Percentiles rank a stretch among this genome's conserved stretches.
These are phyloP conservation scores for Aspergillus sp. DNA, from an alignment of 2,329 filamentous ascomycete genomes.

Conservation along the genomic window DNA sequence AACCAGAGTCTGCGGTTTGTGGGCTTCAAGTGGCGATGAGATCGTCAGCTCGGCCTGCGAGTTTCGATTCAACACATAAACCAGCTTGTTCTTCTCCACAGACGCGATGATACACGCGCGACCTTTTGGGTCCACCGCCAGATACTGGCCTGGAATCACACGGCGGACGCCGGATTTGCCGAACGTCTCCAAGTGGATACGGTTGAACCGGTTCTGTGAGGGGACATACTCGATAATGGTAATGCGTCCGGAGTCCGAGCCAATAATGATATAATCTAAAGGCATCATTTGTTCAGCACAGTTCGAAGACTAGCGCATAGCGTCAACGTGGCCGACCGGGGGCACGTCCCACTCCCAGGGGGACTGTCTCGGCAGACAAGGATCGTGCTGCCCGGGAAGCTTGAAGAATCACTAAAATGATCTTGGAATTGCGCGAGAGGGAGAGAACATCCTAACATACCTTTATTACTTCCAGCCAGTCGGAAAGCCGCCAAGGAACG, in stretches of 20 bases:
- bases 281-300: constrained; percentile 40
- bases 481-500: constrained; percentile 84
- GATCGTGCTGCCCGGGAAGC: constrained; percentile 56
- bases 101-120: constrained; percentile 92
- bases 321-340: constrained; percentile 33
- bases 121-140: constrained; percentile 93
- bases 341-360: constrained; percentile 32
- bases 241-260: constrained; percentile 93
- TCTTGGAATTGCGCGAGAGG: constrained; percentile 30
- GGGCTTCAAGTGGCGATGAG: constrained; percentile 92
- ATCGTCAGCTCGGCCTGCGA: constrained; percentile 93
- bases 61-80: constrained; percentile 96
- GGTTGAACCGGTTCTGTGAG: constrained; percentile 80
- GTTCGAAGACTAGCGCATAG: constrained; percentile 28
- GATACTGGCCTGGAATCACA: constrained; percentile 92
- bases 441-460: constrained; percentile 55
- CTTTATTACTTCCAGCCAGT: constrained; percentile 91
- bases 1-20: constrained; percentile 87
- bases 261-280: constrained; percentile 91
- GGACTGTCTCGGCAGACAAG: constrained; percentile 30
- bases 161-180: constrained; percentile 94
- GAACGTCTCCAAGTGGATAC: constrained; percentile 94
- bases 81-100: constrained; percentile 98
- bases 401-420: constrained; percentile 71
- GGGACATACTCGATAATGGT: constrained; percentile 90